A percentile compares a stretch with the other conserved stretches of the same genome.
phyloP scores from a whole-genome alignment of 2,329 filamentous ascomycete species.

The Botrytis squamosa region DNA sequence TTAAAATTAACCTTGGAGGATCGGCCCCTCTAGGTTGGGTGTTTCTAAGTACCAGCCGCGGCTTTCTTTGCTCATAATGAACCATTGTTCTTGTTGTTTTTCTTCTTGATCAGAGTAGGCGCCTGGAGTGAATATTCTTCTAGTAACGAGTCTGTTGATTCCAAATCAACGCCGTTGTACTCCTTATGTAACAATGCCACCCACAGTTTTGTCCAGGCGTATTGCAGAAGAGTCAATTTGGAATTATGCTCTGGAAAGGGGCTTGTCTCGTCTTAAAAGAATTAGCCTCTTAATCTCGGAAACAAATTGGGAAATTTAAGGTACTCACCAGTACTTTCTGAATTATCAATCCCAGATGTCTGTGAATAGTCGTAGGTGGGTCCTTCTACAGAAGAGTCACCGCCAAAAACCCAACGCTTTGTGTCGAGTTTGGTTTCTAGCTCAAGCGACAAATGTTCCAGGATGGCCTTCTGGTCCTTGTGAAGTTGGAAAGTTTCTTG shows the following conservation, averaged over 20 bases:
- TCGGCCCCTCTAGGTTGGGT: not conserved
- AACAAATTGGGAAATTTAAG: not conserved
- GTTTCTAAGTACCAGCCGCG: slow-evolving; percentile 17
- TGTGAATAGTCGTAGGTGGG: not conserved
- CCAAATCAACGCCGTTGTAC: not conserved
- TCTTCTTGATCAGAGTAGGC: not conserved
- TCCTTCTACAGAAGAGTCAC: not conserved
- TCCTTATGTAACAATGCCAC: not conserved
- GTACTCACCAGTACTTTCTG: not conserved
- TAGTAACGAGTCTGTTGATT: not conserved
- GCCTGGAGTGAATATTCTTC: not conserved
- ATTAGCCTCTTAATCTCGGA: not conserved
- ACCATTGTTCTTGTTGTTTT: slow-evolving; percentile 7
- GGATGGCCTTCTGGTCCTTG: not conserved
- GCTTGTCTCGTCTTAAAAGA: not conserved
- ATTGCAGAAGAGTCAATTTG: not conserved
- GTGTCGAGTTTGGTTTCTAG: not conserved
- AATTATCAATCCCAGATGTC: not conserved
- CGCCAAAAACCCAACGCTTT: not conserved
- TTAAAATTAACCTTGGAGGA: not conserved
- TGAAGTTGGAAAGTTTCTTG: not conserved
- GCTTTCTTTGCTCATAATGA: slow-evolving; percentile 20
- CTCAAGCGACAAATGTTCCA: not conserved
- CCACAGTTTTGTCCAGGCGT: not conserved
- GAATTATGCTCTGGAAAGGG: not conserved